phyloP scores from a whole-genome alignment of 768 basidiomycete genomes.

The Boletus barrowsii region DNA sequence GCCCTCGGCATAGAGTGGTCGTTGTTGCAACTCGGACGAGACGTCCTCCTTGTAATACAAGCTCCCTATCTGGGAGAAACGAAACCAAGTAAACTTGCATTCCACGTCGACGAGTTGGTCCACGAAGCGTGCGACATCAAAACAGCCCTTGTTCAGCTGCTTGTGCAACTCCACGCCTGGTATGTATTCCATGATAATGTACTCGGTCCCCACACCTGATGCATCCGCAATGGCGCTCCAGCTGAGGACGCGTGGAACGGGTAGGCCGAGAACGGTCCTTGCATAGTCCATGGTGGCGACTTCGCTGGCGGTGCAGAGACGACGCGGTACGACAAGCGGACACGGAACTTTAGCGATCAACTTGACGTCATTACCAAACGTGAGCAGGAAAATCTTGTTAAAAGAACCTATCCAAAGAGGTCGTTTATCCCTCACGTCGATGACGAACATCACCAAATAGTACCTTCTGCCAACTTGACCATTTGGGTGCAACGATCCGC shows the following conservation, averaged over 20 bases:
- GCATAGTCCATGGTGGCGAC: constrained; percentile 36
- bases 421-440: constrained; percentile 1
- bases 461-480: constrained; percentile 14
- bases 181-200: constrained; percentile 35
- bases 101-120: constrained; percentile 21
- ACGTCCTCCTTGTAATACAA: constrained; percentile 35
- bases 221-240: constrained; percentile 25
- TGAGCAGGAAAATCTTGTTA: constrained; percentile 15
- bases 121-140: constrained; percentile 9
- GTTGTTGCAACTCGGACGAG: constrained; percentile 5
- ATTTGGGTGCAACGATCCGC: constrained; percentile 18
- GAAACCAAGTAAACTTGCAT: constrained; percentile 11
- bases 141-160: neutral
- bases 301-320: constrained; percentile 34
- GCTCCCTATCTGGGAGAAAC: constrained; percentile 35
- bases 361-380: constrained; percentile 11
- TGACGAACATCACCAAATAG: neutral
- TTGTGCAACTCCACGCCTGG: constrained; percentile 23
- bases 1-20: constrained; percentile 19
- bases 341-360: constrained; percentile 16
- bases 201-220: constrained; percentile 31
- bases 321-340: constrained; percentile 26
- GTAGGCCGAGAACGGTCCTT: constrained; percentile 25
- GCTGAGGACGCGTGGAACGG: constrained; percentile 28
- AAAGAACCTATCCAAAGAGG: constrained; percentile 3